These are phyloP conservation scores for Russula lepida DNA, from an alignment of 768 basidiomycete genomes.

Conservation along the genomic window DNA sequence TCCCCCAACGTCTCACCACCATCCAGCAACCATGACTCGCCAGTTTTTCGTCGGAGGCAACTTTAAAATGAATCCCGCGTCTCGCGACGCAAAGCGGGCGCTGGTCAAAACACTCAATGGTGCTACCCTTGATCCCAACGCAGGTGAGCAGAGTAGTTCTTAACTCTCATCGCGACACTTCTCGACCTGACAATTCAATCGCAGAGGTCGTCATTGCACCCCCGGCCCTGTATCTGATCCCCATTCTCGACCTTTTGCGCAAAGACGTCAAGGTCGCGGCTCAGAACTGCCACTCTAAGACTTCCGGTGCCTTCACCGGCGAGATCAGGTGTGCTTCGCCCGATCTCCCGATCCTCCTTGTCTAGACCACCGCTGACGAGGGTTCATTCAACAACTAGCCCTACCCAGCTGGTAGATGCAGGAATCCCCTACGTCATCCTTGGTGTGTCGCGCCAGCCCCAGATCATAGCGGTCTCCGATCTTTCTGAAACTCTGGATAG, in stretches of 20 bases:
- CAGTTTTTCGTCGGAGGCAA: conserved; percentile 95
- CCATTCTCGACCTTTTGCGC: conserved; percentile 52
- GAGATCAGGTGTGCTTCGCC: conserved; percentile 69
- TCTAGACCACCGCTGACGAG: not conserved
- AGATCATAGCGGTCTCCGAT: conserved; percentile 9
- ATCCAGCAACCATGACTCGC: conserved; percentile 51
- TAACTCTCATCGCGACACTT: conserved; percentile 4
- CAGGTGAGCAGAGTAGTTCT: conserved; percentile 43
- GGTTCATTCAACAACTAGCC: conserved; percentile 35
- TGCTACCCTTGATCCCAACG: conserved; percentile 65
- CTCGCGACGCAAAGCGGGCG: conserved; percentile 50
- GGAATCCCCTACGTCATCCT: conserved; percentile 86
- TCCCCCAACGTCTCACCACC: not conserved
- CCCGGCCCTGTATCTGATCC: conserved; percentile 79
- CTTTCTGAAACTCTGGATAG: conserved; percentile 29
- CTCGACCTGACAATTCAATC: not conserved
- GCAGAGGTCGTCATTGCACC: conserved; percentile 92
- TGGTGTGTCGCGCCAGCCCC: conserved; percentile 37
- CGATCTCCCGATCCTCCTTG: not conserved
- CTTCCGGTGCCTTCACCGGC: conserved; percentile 88
- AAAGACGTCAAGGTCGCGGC: conserved; percentile 74
- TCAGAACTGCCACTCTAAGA: conserved; percentile 84
- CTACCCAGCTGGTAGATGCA: conserved; percentile 80
- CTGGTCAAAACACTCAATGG: conserved; percentile 69
- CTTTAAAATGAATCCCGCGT: conserved; percentile 94